Base-by-base conservation (phyloP, 1,284 basidiomycete species). In the Inonotus obliquus region DNA sequence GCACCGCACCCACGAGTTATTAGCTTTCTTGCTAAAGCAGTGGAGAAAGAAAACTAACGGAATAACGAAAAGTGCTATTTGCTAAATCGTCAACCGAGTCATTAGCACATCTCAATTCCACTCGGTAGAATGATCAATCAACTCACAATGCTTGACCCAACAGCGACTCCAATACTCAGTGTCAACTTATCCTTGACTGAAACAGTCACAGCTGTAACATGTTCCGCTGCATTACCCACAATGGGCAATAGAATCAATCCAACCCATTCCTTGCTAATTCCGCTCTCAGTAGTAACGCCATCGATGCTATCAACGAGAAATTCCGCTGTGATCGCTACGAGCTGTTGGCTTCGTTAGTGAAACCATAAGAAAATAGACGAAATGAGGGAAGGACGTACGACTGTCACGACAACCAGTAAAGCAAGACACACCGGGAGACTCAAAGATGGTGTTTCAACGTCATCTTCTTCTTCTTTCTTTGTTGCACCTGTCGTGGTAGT, bases 61-160 rank as follows among this genome's bases (percentile, higher is more conserved):
- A 62, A 95, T 87, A 61, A 96, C 88, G 67, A 95, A 92, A 27
- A 95, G 81, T 1, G 92, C 89, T 38, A 94, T 93, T 87, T 97
- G 94, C 88, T 91, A 59, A 62, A 47, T 4, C 35, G 38, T 19
- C 45, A 41, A 47, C 47, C 63, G 54, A 70, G 47, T 13, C 23
- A 60, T 49, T 49, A 0, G 51, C 29, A 14, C 21, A 19, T 57
- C 38, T 23, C 61, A 35, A 32, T 54, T 57, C 17, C 13, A n/a
- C 17, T 44, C 41, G 17, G 19, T 41, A 61, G 21, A 51, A 65
- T 67, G 56, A 65, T 58, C 7, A 44, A 58, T 60, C 7, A 19
- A 77, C 85, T 73, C 65, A 92, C 89, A 67, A 96, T 94, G 13
- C 89, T 91, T 0, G 91, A 91, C 7, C 93, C 94, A 37, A 96